Percentiles rank a stretch among this genome's conserved stretches.
These are phyloP conservation scores for Brassica hybrid DNA, from an alignment of 441 rosid genomes.

Conservation along the genomic window DNA sequence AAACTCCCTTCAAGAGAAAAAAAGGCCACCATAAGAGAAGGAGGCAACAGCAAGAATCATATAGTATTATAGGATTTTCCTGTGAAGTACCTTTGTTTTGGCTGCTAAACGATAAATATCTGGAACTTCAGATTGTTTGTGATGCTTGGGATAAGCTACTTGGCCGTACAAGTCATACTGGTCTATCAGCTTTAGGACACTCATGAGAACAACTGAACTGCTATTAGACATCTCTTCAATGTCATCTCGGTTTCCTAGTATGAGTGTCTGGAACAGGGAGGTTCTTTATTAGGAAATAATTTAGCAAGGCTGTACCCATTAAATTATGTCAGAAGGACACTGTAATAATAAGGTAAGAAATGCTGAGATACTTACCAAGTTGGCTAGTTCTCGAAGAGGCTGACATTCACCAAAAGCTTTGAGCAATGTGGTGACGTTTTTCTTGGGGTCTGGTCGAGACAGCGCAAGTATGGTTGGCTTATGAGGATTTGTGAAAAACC, in stretches of 20 bases:
- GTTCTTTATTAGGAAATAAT: constrained; percentile 20
- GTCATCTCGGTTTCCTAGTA: constrained; percentile 94
- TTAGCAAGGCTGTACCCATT: neutral
- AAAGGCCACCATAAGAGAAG: constrained; percentile 16
- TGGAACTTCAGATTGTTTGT: constrained; percentile 92
- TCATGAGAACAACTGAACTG: constrained; percentile 80
- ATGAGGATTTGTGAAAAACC: constrained; percentile 92
- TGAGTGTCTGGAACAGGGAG: constrained; percentile 72
- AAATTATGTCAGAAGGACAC: neutral
- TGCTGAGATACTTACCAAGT: constrained; percentile 57
- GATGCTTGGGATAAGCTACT: constrained; percentile 98
- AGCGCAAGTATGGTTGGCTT: constrained; percentile 92
- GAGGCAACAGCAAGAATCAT: constrained; percentile 10
- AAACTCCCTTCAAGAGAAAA: constrained; percentile 82
- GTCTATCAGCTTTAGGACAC: constrained; percentile 87
- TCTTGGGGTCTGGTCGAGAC: constrained; percentile 96
- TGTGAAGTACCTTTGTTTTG: constrained; percentile 72
- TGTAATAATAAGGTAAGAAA: constrained; percentile 2
- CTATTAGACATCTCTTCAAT: constrained; percentile 93
- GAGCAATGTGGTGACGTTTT: constrained; percentile 87
- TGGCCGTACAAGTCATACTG: constrained; percentile 94
- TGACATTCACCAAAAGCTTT: constrained; percentile 95
- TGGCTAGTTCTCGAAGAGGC: constrained; percentile 88
- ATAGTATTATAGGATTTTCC: neutral
- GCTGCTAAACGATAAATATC: constrained; percentile 95